Evolutionary conservation across 2,329 filamentous ascomycete genomes (phyloP).

Genomic region (Dichotomopilus funicola): DNA sequence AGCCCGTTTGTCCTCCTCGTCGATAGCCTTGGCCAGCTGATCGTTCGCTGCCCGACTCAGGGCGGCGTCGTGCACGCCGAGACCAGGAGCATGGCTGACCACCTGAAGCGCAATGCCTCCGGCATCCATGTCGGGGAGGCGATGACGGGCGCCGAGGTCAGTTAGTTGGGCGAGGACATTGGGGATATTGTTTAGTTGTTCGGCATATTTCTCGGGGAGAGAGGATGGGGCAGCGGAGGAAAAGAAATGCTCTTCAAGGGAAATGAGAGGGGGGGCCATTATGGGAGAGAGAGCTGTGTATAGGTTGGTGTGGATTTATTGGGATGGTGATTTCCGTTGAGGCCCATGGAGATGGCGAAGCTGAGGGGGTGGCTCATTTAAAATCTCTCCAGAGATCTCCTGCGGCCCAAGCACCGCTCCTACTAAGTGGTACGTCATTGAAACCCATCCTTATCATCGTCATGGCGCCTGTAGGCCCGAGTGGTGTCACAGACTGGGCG

Average conservation of each 20-base stretch:
- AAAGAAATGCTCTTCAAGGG: conserved; percentile 38
- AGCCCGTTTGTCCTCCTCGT: background rate
- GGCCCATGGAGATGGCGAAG: no score
- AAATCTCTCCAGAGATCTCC: no score
- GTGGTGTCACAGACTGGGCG: no score
- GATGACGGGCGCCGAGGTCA: conserved; percentile 18
- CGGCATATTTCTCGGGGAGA: conserved; percentile 16
- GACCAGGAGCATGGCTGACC: conserved; percentile 23
- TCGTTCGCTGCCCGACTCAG: conserved; percentile 22
- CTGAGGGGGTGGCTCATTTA: no score
- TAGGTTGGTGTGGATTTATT: no score
- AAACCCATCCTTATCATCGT: no score
- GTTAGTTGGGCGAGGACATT: conserved; percentile 21
- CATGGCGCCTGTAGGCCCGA: no score
- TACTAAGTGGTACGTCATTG: no score
- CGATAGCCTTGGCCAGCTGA: conserved; percentile 20
- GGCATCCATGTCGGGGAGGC: conserved; percentile 24
- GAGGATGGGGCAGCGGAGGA: conserved; percentile 17
- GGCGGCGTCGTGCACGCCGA: conserved; percentile 6
- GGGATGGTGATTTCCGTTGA: no score
- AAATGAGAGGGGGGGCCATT: conserved; percentile 25
- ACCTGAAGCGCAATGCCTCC: conserved; percentile 23
- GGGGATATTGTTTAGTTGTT: conserved; percentile 21
- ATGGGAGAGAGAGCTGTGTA: no score
- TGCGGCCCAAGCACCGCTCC: no score